Evolutionary conservation across 345 rosid genomes (phyloP), one percentile per base, ranked within the genome.

Genomic region (Euphorbia tirucalli): DNA sequence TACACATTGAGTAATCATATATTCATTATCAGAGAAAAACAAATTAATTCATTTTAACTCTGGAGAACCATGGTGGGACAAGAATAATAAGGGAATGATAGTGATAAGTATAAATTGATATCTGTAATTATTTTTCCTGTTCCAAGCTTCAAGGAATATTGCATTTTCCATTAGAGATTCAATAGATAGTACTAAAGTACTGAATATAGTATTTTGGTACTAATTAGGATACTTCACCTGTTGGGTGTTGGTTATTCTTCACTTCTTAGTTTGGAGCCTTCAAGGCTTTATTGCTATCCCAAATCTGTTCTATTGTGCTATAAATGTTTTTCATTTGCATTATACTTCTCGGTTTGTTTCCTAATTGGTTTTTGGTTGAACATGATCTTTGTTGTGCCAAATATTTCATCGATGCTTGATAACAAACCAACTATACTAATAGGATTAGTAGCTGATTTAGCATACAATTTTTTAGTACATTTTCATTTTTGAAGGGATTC

Each of bases 61-160:
- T 21, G 35, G 27, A 41, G 44, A 67, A 9, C 43, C 71, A 67
- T 49, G 2, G 10, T 37, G 4, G 11, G 32, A 46, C 28, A 16
- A 27, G 27, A 28, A 8, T 44, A 19, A 46, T 27, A 44, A 28
- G 30, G 30, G 19, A 19, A 14, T 32, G 16, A 16, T 16, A 43
- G 21, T 25, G 32, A 57, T 61, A 39, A 55, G 37, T 24, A 31
- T 50, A 67, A 31, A 50, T 52, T 31, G 60, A 64, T n/a, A 67
- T 54, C 30, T 54, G 14, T 32, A 11, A 21, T 35, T 25, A 31
- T 31, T 19, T 37, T 21, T 49, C n/a, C 11, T 6, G 31, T 5
- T 21, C 14, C n/a, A 1, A 19, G 1, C 50, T 37, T n/a, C n/a
- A n/a, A n/a, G n/a, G n/a, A n/a, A n/a, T n/a, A n/a, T n/a, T n/a